Percentiles rank a stretch among this genome's conserved stretches.
These are phyloP conservation scores for Populus tremula DNA, from an alignment of 345 rosid species.

Conservation along the genomic window DNA sequence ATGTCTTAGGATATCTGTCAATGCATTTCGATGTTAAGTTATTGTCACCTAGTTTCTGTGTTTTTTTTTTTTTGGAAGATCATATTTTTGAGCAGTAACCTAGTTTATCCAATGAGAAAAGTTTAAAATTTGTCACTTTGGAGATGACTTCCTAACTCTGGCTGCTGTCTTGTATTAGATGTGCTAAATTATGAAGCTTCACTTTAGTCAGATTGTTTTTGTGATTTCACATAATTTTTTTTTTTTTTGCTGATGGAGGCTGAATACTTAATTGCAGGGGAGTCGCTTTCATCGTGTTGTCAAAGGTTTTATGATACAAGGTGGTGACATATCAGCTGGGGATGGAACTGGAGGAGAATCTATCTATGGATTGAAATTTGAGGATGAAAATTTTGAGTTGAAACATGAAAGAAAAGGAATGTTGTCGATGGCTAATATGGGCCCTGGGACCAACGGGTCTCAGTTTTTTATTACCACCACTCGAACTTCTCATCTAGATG, in stretches of 20 bases:
- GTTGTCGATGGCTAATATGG: conserved; percentile 25
- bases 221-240: neutral
- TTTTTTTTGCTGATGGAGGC: neutral
- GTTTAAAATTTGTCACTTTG: neutral
- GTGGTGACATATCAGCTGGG: conserved; percentile 24
- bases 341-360: conserved; percentile 31
- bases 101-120: neutral
- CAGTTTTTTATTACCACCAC: conserved; percentile 28
- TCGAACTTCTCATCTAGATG: conserved; percentile 27
- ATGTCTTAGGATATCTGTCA: neutral
- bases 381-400: conserved; percentile 26
- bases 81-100: neutral
- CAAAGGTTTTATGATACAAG: conserved; percentile 25
- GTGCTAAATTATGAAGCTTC: neutral
- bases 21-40: neutral
- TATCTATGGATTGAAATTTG: conserved; percentile 23
- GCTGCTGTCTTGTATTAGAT: neutral
- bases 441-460: conserved; percentile 24
- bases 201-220: neutral
- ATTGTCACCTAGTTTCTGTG: neutral
- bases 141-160: neutral
- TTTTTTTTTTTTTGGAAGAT: neutral
- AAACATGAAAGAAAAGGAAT: conserved; percentile 28
- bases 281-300: conserved; percentile 18
- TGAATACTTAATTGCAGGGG: conserved; percentile 4